phyloP scores from a whole-genome alignment of 2,329 filamentous ascomycete genomes.

The Fusarium sp. region DNA sequence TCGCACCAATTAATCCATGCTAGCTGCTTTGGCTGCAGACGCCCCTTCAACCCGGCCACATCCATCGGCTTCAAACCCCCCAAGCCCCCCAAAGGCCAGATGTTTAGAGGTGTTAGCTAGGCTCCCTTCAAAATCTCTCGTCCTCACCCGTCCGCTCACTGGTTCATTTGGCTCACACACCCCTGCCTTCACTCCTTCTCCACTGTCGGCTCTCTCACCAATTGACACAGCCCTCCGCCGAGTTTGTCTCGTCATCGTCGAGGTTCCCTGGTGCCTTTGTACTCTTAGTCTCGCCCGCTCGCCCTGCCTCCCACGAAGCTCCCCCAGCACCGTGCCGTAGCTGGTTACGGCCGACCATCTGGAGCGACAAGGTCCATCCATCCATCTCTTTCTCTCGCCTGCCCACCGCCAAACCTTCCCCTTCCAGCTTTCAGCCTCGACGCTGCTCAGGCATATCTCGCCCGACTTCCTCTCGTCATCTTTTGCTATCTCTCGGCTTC shows the following conservation, averaged over 20 bases:
- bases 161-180: slow-evolving; percentile 34
- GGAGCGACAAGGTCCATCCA: slow-evolving; percentile 39
- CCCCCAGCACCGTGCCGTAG: slow-evolving; percentile 35
- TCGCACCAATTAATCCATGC: slow-evolving; percentile 17
- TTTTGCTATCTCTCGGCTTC: slow-evolving; percentile 6
- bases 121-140: slow-evolving; percentile 35
- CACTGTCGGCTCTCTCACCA: slow-evolving; percentile 40
- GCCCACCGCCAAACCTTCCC: slow-evolving; percentile 40
- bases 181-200: slow-evolving; percentile 37
- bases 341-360: slow-evolving; percentile 33
- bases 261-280: slow-evolving; percentile 42
- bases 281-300: slow-evolving; percentile 40
- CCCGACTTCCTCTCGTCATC: slow-evolving; percentile 20
- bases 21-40: slow-evolving; percentile 24
- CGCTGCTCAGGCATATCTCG: slow-evolving; percentile 26
- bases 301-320: slow-evolving; percentile 43
- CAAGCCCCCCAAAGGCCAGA: slow-evolving; percentile 2
- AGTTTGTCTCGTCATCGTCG: slow-evolving; percentile 46
- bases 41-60: slow-evolving; percentile 29
- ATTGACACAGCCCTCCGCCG: slow-evolving; percentile 41
- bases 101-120: slow-evolving; percentile 2
- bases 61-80: slow-evolving; percentile 32
- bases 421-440: slow-evolving; percentile 39
- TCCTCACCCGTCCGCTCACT: slow-evolving; percentile 32
- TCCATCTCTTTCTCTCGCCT: slow-evolving; percentile 38